These are phyloP conservation scores for Dipteronia sinensis DNA, from an alignment of 345 rosid species.

Conservation along the genomic window DNA sequence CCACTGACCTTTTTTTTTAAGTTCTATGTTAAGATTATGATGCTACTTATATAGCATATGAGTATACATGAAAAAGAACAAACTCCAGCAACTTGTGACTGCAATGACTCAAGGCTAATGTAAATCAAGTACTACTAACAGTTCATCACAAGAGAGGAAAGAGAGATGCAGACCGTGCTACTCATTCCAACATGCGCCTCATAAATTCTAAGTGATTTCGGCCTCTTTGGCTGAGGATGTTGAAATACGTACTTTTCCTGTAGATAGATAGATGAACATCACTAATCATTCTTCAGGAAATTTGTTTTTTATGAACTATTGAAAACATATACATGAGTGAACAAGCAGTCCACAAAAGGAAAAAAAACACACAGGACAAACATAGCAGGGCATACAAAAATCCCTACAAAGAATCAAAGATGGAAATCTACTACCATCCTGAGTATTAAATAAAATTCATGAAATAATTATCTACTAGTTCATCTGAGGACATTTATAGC, in stretches of 20 bases:
- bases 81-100: background rate
- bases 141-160: constrained; percentile 18
- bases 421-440: background rate
- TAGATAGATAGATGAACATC: constrained; percentile 31
- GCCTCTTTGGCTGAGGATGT: constrained; percentile 84
- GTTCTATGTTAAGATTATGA: background rate
- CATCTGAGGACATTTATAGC: background rate
- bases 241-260: constrained; percentile 84
- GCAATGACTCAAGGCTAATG: background rate
- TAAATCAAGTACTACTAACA: background rate
- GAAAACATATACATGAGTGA: too few relatives aligned
- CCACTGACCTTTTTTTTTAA: background rate
- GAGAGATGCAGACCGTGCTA: constrained; percentile 66
- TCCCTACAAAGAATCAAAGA: background rate
- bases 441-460: background rate
- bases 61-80: too few relatives aligned
- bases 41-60: background rate
- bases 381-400: too few relatives aligned
- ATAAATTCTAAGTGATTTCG: constrained; percentile 85
- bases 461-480: background rate
- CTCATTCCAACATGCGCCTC: constrained; percentile 99
- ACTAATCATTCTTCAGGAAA: background rate
- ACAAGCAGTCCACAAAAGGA: too few relatives aligned
- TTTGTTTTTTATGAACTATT: too few relatives aligned
- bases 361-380: too few relatives aligned